Percentiles rank a stretch among this genome's conserved stretches.
Conservation (phyloP, 306 rosid genomes). For the Prunus mume region DNA sequence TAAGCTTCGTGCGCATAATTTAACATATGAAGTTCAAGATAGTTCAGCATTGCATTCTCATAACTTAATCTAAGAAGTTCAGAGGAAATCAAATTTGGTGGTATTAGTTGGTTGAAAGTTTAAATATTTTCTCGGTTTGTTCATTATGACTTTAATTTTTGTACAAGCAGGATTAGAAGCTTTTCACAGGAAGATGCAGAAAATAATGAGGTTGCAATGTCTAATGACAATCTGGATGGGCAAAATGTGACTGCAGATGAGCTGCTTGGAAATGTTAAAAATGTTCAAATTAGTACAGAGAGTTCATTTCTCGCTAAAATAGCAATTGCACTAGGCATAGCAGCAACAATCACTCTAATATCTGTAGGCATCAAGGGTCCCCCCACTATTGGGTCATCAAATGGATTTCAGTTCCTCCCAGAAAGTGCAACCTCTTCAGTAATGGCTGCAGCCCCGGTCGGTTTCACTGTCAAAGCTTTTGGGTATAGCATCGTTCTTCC, state of each 20-base stretch:
- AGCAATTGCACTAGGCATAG: conserved; percentile 52
- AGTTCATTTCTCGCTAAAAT: conserved; percentile 42
- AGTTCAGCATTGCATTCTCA: neutral
- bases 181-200: no score
- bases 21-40: neutral
- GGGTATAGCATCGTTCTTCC: conserved; percentile 49
- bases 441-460: conserved; percentile 13
- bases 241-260: no score
- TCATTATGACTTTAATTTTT: neutral
- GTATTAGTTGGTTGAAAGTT: neutral
- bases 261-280: no score
- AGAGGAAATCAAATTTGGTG: neutral
- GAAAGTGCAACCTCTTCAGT: conserved; percentile 48
- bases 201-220: no score
- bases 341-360: conserved; percentile 43
- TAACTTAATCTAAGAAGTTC: neutral
- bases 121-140: neutral
- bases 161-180: no score
- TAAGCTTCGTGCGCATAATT: neutral
- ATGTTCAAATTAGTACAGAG: conserved; percentile 10
- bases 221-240: no score
- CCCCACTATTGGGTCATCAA: conserved; percentile 41
- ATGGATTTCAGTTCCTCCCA: conserved; percentile 40
- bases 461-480: conserved; percentile 11
- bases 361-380: conserved; percentile 38